phyloP scores from a whole-genome alignment of 2,329 filamentous ascomycete species.

The Colletotrichum sp. region DNA sequence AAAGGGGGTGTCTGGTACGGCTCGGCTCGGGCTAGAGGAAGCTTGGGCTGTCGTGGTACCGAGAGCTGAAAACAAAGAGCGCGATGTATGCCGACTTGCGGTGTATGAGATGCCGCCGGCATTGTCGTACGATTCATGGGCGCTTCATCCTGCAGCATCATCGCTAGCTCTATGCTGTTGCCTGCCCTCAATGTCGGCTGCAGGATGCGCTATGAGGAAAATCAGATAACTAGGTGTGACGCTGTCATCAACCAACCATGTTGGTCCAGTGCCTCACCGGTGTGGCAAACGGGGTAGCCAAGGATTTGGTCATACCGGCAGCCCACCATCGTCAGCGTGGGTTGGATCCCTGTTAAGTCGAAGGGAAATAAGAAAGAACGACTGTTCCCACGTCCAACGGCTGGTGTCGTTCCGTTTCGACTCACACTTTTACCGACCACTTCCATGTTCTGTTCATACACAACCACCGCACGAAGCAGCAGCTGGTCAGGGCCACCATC shows the following conservation, averaged over 20 bases:
- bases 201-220: background rate
- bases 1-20: background rate
- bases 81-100: background rate
- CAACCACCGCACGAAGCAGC: constrained; percentile 25
- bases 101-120: background rate
- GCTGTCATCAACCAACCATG: background rate
- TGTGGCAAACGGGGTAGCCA: background rate
- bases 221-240: background rate
- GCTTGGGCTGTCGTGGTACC: background rate
- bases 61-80: background rate
- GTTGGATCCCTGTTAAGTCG: background rate
- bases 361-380: constrained; percentile 5
- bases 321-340: background rate
- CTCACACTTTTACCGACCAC: constrained; percentile 23
- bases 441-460: constrained; percentile 22
- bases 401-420: background rate
- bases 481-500: constrained; percentile 24
- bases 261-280: background rate
- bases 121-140: background rate
- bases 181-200: background rate
- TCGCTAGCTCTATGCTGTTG: background rate
- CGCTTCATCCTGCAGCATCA: background rate
- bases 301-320: background rate
- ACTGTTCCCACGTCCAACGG: background rate
- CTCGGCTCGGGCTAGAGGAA: background rate